Percentiles rank a stretch among this genome's conserved stretches.
These are phyloP conservation scores for Cytidiella melzeri DNA, from an alignment of 768 basidiomycete species.

Conservation along the genomic window DNA sequence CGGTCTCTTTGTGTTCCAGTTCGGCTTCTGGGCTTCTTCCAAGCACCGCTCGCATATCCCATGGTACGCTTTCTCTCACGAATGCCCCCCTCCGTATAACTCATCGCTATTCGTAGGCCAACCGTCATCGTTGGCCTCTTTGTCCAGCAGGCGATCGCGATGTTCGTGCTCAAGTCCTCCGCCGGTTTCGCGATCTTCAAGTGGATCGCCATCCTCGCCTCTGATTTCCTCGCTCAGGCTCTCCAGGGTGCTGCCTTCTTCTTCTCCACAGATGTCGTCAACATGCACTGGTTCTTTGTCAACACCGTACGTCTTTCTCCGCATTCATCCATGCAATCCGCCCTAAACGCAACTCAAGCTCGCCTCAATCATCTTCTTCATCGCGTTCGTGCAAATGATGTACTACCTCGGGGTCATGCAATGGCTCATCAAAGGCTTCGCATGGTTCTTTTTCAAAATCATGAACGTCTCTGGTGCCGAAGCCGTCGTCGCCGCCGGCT, in stretches of 20 bases:
- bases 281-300: slow-evolving; percentile 81
- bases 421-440: slow-evolving; percentile 86
- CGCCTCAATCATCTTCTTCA: slow-evolving; percentile 84
- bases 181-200: slow-evolving; percentile 83
- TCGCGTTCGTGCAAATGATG: slow-evolving; percentile 88
- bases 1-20: slow-evolving; percentile 77
- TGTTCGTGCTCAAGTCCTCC: slow-evolving; percentile 81
- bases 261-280: slow-evolving; percentile 60
- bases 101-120: too few species aligned
- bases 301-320: slow-evolving; percentile 47
- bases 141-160: slow-evolving; percentile 77
- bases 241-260: slow-evolving; percentile 75
- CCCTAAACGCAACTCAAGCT: slow-evolving; percentile 36
- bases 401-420: slow-evolving; percentile 92
- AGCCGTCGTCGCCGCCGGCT: slow-evolving; percentile 87
- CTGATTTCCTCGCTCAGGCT: slow-evolving; percentile 71
- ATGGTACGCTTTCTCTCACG: slow-evolving; percentile 48
- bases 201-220: slow-evolving; percentile 75
- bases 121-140: slow-evolving; percentile 87
- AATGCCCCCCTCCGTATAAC: too few species aligned
- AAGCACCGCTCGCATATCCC: slow-evolving; percentile 56
- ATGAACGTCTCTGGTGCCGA: slow-evolving; percentile 93
- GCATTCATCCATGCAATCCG: background rate
- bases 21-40: slow-evolving; percentile 65
- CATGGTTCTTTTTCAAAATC: slow-evolving; percentile 91